Percentiles rank a stretch among this genome's conserved stretches.
Evolutionary conservation across 805 yeast genomes (phyloP).

Genomic region (Jamesozyma gamospora): DNA sequence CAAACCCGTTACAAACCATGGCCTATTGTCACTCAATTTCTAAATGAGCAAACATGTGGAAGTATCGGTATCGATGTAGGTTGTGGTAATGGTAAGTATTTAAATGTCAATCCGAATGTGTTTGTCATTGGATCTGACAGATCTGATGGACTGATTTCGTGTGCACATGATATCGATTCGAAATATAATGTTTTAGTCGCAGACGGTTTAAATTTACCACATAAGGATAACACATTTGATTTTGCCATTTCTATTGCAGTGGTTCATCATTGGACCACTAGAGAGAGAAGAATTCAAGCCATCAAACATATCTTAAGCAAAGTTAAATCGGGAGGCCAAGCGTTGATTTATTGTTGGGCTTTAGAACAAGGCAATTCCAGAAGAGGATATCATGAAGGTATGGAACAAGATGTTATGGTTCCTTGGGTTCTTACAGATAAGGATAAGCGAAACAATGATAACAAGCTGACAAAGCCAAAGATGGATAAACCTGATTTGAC

Average conservation of each 20-base stretch:
- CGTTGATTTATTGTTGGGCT: constrained; percentile 92
- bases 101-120: constrained; percentile 58
- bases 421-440: constrained; percentile 72
- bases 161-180: constrained; percentile 41
- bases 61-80: constrained; percentile 87
- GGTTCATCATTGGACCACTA: constrained; percentile 88
- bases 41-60: constrained; percentile 40
- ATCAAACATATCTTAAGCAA: constrained; percentile 56
- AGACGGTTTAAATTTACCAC: constrained; percentile 68
- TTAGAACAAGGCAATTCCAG: constrained; percentile 80
- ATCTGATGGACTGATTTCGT: constrained; percentile 56
- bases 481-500: constrained; percentile 21
- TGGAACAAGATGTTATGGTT: constrained; percentile 86
- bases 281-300: constrained; percentile 68
- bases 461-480: constrained; percentile 4
- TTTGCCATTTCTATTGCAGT: constrained; percentile 95
- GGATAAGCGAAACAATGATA: constrained; percentile 14
- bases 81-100: constrained; percentile 93
- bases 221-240: constrained; percentile 40
- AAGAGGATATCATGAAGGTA: constrained; percentile 84
- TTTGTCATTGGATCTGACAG: constrained; percentile 66
- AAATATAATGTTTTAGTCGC: constrained; percentile 55
- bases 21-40: constrained; percentile 82
- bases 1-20: constrained; percentile 91
- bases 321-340: constrained; percentile 51